Base-by-base conservation (phyloP, 345 rosid species). In the Salix viminalis region DNA sequence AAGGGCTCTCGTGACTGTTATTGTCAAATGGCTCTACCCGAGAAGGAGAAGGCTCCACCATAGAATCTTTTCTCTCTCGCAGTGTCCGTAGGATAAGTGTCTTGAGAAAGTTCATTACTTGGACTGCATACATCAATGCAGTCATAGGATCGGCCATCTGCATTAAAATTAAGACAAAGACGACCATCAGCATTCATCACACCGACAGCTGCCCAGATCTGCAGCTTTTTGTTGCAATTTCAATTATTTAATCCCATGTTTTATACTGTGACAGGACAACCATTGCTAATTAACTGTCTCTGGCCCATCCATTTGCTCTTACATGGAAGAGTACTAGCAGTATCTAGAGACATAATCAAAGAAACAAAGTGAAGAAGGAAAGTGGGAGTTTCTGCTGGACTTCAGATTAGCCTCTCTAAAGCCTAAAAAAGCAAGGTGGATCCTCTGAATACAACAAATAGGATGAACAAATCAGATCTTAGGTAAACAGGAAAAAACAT, bases 111-210 rank as follows among this genome's bases (percentile, higher is more conserved):
- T 79, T 79, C 82, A 79, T 79, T 67, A 79, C 82, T 46, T 79
- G 82, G 41, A 79, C 82, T 5, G 78, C 82, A 69, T 79, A 75
- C 82, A 75, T 79, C 21, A 79, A 58, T 52, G 82, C 82, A 65
- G 79, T 79, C 71, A 79, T 54, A 50, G 82, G 82, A 70, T 79
- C 82, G 28, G 79, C 79, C 83, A 80, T 76, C 83, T 80, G 74
- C 26, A 24, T 46, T 15, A 67, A 68, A 70, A 77, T 80, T 50
- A 69, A 73, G 70, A 16, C 7, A 64, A 26, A 5, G 32, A 23
- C 15, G 36, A 32, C 60, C 19, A 42, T 42, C 46, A 42, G 4
- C 46, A 41, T 41, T 79, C 62, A 81, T 28, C 72, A 67, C 15
- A 66, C 34, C 21, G n/a, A 37, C 34, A 46, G 23, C 24, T 15